Base-by-base conservation (phyloP, 768 basidiomycete species). In the Pulveroboletus frians region DNA sequence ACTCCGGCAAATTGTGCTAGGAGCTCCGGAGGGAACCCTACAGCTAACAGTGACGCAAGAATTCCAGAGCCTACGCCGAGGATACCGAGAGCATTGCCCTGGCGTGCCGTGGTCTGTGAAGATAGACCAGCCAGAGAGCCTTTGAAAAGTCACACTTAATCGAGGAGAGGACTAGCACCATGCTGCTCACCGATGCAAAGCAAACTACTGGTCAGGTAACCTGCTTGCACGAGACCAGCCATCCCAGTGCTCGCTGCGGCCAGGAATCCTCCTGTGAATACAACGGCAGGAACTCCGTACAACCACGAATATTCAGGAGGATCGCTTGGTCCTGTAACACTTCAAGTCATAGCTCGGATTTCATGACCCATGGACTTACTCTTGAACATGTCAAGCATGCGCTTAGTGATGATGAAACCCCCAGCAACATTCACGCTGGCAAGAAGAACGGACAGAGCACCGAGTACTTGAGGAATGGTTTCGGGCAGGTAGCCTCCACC, bases 371-470 rank as follows among this genome's bases (percentile, higher is more conserved):
- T 37, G 11, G 9, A 53, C 76, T 53, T 65, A 86, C 91, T 83
- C 70, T 87, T 88, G 68, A 93, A 93, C 85, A 93, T 90, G 61
- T 92, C 88, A 52, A 93, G 72, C 91, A 93, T 93, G 37, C 90
- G 83, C 67, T 91, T 91, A 20, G 89, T 92, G 58, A 92, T 85
- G 34, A 90, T 83, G 59, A 92, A 92, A 38, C 91, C 91, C 44
- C 91, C 91, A 31, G 86, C 81, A 46, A 93, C 89, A 60, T 93
- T 93, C 51, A 93, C 79, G 50, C 87, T 88, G 20, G 91, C 91
- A 29, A 93, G 71, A 43, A 93, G 77, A n/a, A 93, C 91, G 13
- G 90, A 88, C 13, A 84, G 51, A 3, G 91, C 88, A 50, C 89
- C 91, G 13, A 93, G 72, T 11, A 73, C 71, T 68, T 93, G 90